Conservation (phyloP, 2,329 filamentous ascomycete species). For the Aspergillus flavus region DNA sequence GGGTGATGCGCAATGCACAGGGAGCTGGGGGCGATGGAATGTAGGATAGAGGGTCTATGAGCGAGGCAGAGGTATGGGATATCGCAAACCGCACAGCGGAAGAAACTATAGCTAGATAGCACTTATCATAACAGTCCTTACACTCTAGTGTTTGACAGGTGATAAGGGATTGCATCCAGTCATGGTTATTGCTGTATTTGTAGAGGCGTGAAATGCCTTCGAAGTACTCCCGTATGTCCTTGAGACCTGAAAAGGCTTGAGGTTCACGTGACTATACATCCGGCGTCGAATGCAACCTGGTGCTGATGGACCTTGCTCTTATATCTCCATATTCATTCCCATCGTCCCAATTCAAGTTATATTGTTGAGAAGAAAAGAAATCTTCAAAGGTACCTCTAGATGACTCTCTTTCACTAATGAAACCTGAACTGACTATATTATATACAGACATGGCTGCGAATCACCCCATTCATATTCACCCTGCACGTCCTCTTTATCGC, state of each 20-base stretch:
- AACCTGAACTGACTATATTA: background rate
- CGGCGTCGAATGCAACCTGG: too few relatives aligned
- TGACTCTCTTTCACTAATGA: background rate
- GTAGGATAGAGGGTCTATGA: background rate
- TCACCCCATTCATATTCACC: constrained; percentile 57
- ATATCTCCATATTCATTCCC: background rate
- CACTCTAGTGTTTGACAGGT: background rate
- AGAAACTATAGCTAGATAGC: background rate
- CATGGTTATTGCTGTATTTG: background rate
- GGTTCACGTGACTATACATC: background rate
- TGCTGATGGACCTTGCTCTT: background rate
- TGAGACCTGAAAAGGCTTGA: background rate
- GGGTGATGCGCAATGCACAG: background rate
- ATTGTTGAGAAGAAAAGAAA: background rate
- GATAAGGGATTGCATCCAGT: background rate
- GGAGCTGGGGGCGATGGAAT: background rate
- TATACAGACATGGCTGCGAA: constrained; percentile 42
- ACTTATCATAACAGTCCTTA: background rate
- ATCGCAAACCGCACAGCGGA: background rate
- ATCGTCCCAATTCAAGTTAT: background rate
- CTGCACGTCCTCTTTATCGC: constrained; percentile 72
- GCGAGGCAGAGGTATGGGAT: background rate
- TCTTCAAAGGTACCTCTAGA: background rate
- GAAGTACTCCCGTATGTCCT: background rate
- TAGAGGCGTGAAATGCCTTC: background rate